Evolutionary conservation across 441 rosid species (phyloP).

Genomic region (Populus hybrid): DNA sequence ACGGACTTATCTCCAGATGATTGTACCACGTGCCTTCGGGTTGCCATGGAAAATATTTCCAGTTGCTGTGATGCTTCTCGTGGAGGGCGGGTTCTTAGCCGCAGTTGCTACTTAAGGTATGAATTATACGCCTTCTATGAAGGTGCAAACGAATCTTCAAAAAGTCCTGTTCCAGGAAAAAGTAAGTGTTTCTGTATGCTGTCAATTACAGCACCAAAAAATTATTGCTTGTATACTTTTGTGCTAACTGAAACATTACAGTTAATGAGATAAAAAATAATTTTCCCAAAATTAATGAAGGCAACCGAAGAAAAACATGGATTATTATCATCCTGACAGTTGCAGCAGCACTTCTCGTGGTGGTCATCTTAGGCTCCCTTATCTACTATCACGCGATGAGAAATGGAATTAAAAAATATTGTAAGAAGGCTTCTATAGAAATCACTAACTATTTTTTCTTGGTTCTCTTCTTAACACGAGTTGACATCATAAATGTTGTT

Average conservation of each 20-base stretch:
- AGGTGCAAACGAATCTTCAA: conserved; percentile 10
- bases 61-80: conserved; percentile 22
- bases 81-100: conserved; percentile 35
- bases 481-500: neutral
- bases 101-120: conserved; percentile 40
- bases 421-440: neutral
- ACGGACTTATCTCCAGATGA: conserved; percentile 23
- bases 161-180: conserved; percentile 10
- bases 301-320: neutral
- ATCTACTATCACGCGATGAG: neutral
- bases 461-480: neutral
- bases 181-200: conserved; percentile 12
- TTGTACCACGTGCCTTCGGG: conserved; percentile 25
- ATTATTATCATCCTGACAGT: neutral
- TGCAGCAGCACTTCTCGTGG: neutral
- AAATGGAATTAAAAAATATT: neutral
- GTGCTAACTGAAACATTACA: neutral
- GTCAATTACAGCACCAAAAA: neutral
- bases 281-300: neutral
- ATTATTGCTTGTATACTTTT: neutral
- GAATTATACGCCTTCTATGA: conserved; percentile 32
- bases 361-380: neutral
- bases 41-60: conserved; percentile 23
- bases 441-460: neutral
- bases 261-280: neutral